Evolutionary conservation across 169 alveolate genomes (phyloP).

Genomic region (Cystoisospora suis): DNA sequence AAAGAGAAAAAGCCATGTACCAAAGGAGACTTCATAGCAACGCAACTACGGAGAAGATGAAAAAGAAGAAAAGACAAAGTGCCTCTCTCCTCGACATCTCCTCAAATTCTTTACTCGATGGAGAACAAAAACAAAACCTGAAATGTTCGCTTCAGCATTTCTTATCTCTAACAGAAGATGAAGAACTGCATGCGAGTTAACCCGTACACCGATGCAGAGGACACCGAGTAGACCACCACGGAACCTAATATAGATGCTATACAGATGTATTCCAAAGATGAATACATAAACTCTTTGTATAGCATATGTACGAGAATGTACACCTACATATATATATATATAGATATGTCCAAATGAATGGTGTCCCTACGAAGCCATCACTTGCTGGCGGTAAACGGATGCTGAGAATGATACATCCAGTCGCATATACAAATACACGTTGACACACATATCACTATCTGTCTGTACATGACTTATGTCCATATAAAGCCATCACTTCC

Average conservation of each 20-base stretch:
- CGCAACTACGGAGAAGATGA: neutral
- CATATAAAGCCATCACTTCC: neutral
- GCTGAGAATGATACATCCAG: neutral
- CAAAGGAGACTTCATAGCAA: neutral
- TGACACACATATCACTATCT: neutral
- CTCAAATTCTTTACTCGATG: too few relatives aligned
- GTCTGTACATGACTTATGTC: slow-evolving; percentile 7
- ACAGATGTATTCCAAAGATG: neutral
- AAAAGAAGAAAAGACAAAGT: neutral
- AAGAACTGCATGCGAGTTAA: too few relatives aligned
- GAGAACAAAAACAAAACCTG: neutral
- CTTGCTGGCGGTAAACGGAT: neutral
- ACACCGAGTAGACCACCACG: too few relatives aligned
- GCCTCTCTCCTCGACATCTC: too few relatives aligned
- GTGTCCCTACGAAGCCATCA: too few relatives aligned
- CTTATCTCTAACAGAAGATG: too few relatives aligned
- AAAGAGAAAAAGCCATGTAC: neutral
- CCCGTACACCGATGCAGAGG: too few relatives aligned
- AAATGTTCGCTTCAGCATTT: too few relatives aligned
- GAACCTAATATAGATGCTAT: too few relatives aligned
- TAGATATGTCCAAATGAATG: slow-evolving; percentile 14
- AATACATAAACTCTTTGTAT: too few relatives aligned
- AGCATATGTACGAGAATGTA: neutral
- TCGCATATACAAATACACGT: neutral
- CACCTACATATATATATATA: neutral